Base-by-base conservation (phyloP, 805 yeast genomes). In the Sugiyamaella floridensis region DNA sequence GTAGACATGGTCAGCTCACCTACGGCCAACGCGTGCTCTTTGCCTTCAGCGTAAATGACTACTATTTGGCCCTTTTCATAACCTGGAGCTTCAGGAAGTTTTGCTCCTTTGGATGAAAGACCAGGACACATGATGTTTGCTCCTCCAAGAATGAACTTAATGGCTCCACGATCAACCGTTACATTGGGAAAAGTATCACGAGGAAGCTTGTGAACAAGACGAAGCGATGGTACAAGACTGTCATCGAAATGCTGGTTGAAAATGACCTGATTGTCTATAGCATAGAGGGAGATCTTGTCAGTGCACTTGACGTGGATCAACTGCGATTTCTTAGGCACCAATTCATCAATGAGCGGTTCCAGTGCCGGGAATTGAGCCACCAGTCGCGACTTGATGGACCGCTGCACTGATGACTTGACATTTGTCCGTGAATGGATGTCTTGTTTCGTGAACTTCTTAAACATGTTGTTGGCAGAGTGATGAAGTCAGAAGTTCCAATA, bases 71-170 rank as follows among this genome's bases (percentile, higher is more conserved):
- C 95, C 59, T 80, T 75, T 43, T 78, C 82, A 54, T 81, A 66
- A 7, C 78, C 77, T 40, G 83, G 80, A 29, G 83, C 83, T 20
- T 83, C 90, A 18, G 97, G 96, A 55, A 89, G 73, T 50, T 71
- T 70, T 18, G 95, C 97, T 43, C 97, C 96, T 1, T 84, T 76
- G 16, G 93, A 65, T 0, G 96, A 89, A 58, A 89, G 76, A 16
- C 97, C 97, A 2, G 96, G 96, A 70, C 97, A 90, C 98, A 90
- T 90, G 63, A 90, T 86, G 64, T 90, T 90, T 28, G 97, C 97
- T 52, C 97, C 98, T 3, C 95, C 85, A n/a, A 90, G 72, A 22
- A 90, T 93, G 64, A 90, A 90, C 69, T 90, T 90, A 67, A 90
- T 90, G 49, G 98, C 98, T 53, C 98, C 98, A 66, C 97, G 78